These are phyloP conservation scores for Cucurbita moschata DNA, from an alignment of 306 rosid species.

Conservation along the genomic window DNA sequence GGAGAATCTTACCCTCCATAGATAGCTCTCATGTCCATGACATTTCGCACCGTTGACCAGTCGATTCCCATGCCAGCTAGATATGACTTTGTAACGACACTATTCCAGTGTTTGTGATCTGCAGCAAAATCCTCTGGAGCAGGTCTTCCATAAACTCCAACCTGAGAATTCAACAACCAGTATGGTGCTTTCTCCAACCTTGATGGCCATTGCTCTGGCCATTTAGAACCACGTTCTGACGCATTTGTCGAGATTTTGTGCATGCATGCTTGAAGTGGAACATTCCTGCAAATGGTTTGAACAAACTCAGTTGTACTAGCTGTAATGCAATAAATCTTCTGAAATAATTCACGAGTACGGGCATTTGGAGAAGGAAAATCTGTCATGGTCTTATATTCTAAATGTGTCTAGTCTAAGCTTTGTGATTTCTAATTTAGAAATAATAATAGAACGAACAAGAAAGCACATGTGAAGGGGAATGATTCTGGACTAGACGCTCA, in stretches of 20 bases:
- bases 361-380: neutral
- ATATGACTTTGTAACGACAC: conserved; percentile 58
- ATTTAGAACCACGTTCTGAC: conserved; percentile 60
- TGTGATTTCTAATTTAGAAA: neutral
- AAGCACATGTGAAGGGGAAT: neutral
- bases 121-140: conserved; percentile 85
- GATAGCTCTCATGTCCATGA: conserved; percentile 89
- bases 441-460: neutral
- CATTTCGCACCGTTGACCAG: conserved; percentile 84
- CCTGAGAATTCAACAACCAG: conserved; percentile 78
- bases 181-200: conserved; percentile 68
- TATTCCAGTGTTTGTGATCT: conserved; percentile 79
- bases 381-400: neutral
- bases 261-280: conserved; percentile 76
- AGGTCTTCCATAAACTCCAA: conserved; percentile 89
- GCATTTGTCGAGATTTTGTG: conserved; percentile 62
- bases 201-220: conserved; percentile 87
- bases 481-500: neutral
- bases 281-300: conserved; percentile 39
- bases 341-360: neutral
- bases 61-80: conserved; percentile 63
- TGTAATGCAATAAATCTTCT: neutral
- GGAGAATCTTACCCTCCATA: conserved; percentile 73
- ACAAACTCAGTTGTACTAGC: conserved; percentile 11
- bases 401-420: neutral